Percentiles rank a stretch among this genome's conserved stretches.
Conservation (phyloP, 2,329 filamentous ascomycete genomes). For the Nemania serpens region DNA sequence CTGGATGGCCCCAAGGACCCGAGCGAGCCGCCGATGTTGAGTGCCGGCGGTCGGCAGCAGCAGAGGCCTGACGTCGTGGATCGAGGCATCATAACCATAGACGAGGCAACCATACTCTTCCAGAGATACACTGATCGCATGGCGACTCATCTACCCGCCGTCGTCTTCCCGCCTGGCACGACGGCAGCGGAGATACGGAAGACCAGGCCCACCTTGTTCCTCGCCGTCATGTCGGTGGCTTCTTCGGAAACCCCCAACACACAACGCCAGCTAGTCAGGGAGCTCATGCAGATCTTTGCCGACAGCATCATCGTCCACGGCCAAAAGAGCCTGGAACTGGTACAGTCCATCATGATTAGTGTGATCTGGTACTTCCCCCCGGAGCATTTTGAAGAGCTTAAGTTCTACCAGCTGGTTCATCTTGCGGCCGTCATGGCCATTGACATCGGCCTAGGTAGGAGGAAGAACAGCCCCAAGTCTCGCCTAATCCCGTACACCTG, state of each 20-base stretch:
- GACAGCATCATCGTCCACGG: slow-evolving; percentile 75
- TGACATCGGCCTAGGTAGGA: slow-evolving; percentile 72
- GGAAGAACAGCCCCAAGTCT: slow-evolving; percentile 43
- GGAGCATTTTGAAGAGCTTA: slow-evolving; percentile 81
- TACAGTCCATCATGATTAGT: slow-evolving; percentile 76
- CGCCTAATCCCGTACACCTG: slow-evolving; percentile 46
- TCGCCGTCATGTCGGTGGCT: slow-evolving; percentile 71
- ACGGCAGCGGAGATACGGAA: slow-evolving; percentile 61
- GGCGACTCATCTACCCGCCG: slow-evolving; percentile 64
- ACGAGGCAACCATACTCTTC: slow-evolving; percentile 60
- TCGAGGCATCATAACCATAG: slow-evolving; percentile 61
- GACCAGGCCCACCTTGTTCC: slow-evolving; percentile 68
- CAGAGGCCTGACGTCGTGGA: slow-evolving; percentile 59
- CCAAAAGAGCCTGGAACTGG: slow-evolving; percentile 80
- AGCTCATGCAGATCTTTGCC: slow-evolving; percentile 74
- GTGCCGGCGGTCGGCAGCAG: slow-evolving; percentile 27
- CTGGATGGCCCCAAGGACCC: slow-evolving; percentile 24
- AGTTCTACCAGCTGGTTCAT: slow-evolving; percentile 87
- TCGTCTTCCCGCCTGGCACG: slow-evolving; percentile 61
- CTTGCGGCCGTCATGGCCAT: slow-evolving; percentile 81
- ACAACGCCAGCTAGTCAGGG: slow-evolving; percentile 67
- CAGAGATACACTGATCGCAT: slow-evolving; percentile 63
- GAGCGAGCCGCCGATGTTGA: slow-evolving; percentile 24
- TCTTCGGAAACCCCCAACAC: slow-evolving; percentile 59
- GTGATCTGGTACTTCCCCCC: slow-evolving; percentile 88